Percentiles rank a stretch among this genome's conserved stretches.
Evolutionary conservation across 192 early-diverging fungal genomes (phyloP).

Genomic region (Coemansia sp.): DNA sequence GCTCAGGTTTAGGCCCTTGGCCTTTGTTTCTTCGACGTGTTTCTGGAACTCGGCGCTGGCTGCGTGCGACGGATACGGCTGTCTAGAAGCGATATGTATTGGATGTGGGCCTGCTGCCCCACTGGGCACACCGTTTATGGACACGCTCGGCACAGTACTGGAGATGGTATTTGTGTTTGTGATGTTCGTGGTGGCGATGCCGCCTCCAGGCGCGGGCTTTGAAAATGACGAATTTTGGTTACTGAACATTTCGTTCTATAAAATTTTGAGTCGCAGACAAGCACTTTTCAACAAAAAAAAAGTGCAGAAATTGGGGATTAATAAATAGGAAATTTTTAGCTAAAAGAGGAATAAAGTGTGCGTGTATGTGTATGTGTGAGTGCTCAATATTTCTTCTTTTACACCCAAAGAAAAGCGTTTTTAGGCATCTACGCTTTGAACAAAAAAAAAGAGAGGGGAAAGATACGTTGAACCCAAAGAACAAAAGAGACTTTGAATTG

Average conservation of each 20-base stretch:
- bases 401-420: not conserved
- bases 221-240: not conserved
- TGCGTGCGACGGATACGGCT: constrained; percentile 13
- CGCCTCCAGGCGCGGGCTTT: not conserved
- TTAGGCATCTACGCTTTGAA: too few species aligned
- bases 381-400: not conserved
- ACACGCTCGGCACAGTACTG: constrained; percentile 13
- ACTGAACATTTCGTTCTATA: constrained; percentile 4
- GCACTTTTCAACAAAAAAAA: not conserved
- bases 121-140: constrained; percentile 10
- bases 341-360: not conserved
- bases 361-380: not conserved
- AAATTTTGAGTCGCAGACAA: not conserved
- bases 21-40: constrained; percentile 42
- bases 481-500: too few species aligned
- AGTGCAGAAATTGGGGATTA: not conserved
- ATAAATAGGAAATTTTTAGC: not conserved
- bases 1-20: constrained; percentile 36
- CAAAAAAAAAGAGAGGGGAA: too few species aligned
- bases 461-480: too few species aligned
- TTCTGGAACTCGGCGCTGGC: constrained; percentile 31
- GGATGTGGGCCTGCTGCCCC: constrained; percentile 8
- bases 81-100: constrained; percentile 13
- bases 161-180: not conserved
- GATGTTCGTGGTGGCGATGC: constrained; percentile 17